These are phyloP conservation scores for Cladophialophora carrionii DNA, from an alignment of 2,329 filamentous ascomycete species.

Conservation along the genomic window DNA sequence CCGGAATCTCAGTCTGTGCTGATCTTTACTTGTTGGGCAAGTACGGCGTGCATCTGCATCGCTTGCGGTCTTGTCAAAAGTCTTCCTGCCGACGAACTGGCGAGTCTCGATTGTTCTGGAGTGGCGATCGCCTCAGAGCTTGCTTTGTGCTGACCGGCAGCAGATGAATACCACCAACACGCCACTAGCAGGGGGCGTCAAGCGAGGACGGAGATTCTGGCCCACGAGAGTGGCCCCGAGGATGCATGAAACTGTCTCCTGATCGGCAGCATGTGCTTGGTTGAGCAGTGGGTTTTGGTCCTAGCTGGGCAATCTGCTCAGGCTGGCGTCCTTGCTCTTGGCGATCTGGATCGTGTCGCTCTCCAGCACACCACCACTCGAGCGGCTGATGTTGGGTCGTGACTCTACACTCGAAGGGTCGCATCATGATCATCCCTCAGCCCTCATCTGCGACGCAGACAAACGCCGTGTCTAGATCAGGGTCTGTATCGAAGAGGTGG, in stretches of 20 bases:
- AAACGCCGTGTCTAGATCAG: neutral
- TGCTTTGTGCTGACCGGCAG: neutral
- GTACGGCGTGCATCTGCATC: neutral
- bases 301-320: neutral
- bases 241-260: neutral
- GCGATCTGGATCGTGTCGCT: neutral
- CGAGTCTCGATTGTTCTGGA: neutral
- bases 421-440: neutral
- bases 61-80: neutral
- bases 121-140: constrained; percentile 1
- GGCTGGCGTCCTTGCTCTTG: neutral
- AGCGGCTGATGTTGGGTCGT: neutral
- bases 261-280: constrained; percentile 8
- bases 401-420: neutral
- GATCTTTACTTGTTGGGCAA: constrained; percentile 6
- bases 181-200: constrained; percentile 1
- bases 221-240: constrained; percentile 4
- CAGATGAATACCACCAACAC: neutral
- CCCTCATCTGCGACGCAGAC: neutral
- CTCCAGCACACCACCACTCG: neutral
- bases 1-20: neutral
- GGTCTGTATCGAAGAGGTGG: neutral
- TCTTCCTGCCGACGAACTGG: neutral
- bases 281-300: neutral
- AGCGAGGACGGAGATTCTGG: constrained; percentile 6